phyloP scores from a whole-genome alignment of 1,139 yeast species.

The Geotrichum citri-aurantii region DNA sequence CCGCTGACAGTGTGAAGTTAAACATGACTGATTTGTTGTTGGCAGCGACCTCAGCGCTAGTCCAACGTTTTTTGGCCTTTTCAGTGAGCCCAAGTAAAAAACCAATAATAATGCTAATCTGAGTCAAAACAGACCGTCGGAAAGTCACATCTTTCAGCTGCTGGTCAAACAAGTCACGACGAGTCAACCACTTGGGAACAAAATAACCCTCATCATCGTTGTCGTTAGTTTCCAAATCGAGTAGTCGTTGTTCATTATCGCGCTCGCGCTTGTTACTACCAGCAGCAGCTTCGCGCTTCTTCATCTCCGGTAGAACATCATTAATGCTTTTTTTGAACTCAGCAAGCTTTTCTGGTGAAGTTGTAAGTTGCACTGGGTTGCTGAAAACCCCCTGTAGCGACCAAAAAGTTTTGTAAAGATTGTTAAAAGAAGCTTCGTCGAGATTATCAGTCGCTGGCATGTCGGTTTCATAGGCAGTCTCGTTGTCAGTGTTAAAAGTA shows the following conservation, averaged over 20 bases:
- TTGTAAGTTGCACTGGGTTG: conserved; percentile 24
- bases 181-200: conserved; percentile 38
- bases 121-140: conserved; percentile 33
- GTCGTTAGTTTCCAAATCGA: conserved; percentile 14
- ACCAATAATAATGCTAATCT: conserved; percentile 31
- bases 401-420: conserved; percentile 29
- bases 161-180: conserved; percentile 33
- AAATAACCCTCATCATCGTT: conserved; percentile 22
- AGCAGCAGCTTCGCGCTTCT: conserved; percentile 12
- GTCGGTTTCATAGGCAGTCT: conserved; percentile 30
- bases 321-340: conserved; percentile 22
- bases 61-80: conserved; percentile 19
- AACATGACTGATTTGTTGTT: conserved; percentile 31
- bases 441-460: conserved; percentile 5
- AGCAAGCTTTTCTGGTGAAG: conserved; percentile 17
- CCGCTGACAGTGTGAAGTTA: conserved; percentile 22
- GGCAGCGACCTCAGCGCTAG: conserved; percentile 18
- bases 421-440: conserved; percentile 9
- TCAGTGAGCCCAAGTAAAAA: conserved; percentile 29
- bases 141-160: conserved; percentile 35
- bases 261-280: conserved; percentile 15
- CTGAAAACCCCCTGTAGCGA: conserved; percentile 29
- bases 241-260: conserved; percentile 13
- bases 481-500: conserved; percentile 35
- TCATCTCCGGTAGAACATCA: conserved; percentile 19